A percentile compares a stretch with the other conserved stretches of the same genome.
Evolutionary conservation across 192 early-diverging fungal genomes (phyloP).

Genomic region (Coemansia sp.): DNA sequence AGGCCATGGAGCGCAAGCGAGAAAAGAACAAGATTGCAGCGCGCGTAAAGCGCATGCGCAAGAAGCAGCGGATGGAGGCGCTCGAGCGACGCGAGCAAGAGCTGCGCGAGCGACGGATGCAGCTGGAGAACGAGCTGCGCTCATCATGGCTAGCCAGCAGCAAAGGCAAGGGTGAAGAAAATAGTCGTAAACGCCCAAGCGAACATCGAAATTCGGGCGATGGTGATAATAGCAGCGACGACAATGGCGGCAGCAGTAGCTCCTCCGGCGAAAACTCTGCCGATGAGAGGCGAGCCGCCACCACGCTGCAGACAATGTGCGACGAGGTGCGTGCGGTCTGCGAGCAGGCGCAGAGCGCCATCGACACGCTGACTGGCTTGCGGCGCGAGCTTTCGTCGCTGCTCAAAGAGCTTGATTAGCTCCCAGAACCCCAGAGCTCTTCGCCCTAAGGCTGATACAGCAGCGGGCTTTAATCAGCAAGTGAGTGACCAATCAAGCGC

Average conservation of each 20-base stretch:
- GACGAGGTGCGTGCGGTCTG: neutral
- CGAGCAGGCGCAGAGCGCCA: neutral
- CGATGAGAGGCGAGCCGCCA: no score
- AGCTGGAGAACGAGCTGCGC: conserved; percentile 22
- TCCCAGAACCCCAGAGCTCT: no score
- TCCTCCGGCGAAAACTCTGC: neutral
- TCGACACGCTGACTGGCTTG: neutral
- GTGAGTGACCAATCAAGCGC: no score
- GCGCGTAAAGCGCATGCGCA: conserved; percentile 38
- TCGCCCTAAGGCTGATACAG: no score
- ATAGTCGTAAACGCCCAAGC: no score
- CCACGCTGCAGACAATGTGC: neutral
- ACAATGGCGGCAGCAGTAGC: neutral
- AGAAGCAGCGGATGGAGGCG: conserved; percentile 32
- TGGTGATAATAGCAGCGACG: neutral
- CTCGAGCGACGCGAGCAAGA: conserved; percentile 25
- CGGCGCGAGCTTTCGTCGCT: neutral
- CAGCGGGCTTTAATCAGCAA: no score
- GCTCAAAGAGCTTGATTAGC: neutral
- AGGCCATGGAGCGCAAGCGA: conserved; percentile 26
- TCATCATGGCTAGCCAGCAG: conserved; percentile 1
- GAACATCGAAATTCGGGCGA: no score
- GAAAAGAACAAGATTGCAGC: conserved; percentile 41
- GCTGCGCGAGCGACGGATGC: conserved; percentile 14
- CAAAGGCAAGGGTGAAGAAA: neutral